Evolutionary conservation across 2,329 filamentous ascomycete genomes (phyloP), one percentile per base, ranked within the genome.

Genomic region (Exophiala calicioides): DNA sequence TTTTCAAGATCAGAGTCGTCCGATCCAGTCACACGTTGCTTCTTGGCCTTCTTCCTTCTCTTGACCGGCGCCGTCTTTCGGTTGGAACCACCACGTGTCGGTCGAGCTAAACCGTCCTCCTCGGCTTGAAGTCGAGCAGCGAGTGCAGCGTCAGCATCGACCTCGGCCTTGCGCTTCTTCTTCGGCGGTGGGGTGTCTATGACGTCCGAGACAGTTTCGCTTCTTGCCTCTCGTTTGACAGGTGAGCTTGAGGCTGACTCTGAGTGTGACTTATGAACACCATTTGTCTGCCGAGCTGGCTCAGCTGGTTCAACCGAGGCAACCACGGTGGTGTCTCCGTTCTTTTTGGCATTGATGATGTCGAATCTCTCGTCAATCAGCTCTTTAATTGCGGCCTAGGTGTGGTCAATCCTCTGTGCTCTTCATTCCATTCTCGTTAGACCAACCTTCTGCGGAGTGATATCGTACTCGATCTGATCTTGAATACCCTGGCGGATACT

Each of bases 111-210:
- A 57, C 81, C 77, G 67, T 97, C 95, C 71, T 96, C 89, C 67
- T 97, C 88, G 0, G 90, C 91, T 68, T 98, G 93, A 26, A 98
- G 76, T 65, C 86, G 82, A 12, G 90, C 90, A 1, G 93, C 93
- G 52, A 91, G 81, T 33, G 86, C 82, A 24, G 91, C 93, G 68
- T 98, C 93, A 23, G 87, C 85, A 55, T 95, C 88, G 57, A 80
- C 72, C 20, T 81, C 77, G 63, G 83, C 83, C 47, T 74, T 68
- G 59, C 76, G 78, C 58, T 69, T 71, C 67, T 85, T 85, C 70
- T 88, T 89, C 55, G 70, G 65, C 3, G 71, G 73, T 5, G 68
- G 65, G 39, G 60, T 61, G 45, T 62, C 65, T 27, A 61, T 57
- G 8, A 61, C 59, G 33, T 72, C 70, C 1, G 70, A 69, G 5